Conservation (phyloP, 1,284 basidiomycete species). For the Phlebopus sp. region DNA sequence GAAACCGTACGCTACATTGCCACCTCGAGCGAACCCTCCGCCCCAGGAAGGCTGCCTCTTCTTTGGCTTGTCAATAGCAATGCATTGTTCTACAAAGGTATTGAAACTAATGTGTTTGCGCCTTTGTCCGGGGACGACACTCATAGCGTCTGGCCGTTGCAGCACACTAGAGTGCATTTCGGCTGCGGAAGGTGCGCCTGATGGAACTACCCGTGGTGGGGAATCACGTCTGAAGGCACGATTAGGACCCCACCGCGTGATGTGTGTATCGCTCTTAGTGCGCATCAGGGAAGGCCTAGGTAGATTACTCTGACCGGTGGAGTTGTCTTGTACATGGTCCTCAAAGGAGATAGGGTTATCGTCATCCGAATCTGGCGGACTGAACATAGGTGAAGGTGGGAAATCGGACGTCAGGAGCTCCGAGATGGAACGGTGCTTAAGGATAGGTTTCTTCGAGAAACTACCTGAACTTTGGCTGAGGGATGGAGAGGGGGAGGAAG, state of each 20-base stretch:
- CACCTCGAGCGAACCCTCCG: background rate
- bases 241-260: slow-evolving; percentile 52
- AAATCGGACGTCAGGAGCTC: slow-evolving; percentile 78
- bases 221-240: slow-evolving; percentile 60
- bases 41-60: slow-evolving; percentile 15
- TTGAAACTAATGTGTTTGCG: slow-evolving; percentile 95
- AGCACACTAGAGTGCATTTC: slow-evolving; percentile 15
- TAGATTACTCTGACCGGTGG: slow-evolving; percentile 15
- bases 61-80: slow-evolving; percentile 82
- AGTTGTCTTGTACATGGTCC: slow-evolving; percentile 4
- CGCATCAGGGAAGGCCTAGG: slow-evolving; percentile 63
- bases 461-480: slow-evolving; percentile 34
- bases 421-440: slow-evolving; percentile 93
- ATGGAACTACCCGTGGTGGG: slow-evolving; percentile 56
- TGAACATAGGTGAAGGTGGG: slow-evolving; percentile 59
- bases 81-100: slow-evolving; percentile 96
- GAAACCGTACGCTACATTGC: slow-evolving; percentile 24
- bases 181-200: slow-evolving; percentile 14
- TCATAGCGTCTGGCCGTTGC: slow-evolving; percentile 22
- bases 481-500: slow-evolving; percentile 32
- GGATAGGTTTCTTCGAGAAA: slow-evolving; percentile 77
- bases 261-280: slow-evolving; percentile 83
- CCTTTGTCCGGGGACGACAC: slow-evolving; percentile 40
- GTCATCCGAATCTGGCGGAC: slow-evolving; percentile 39
- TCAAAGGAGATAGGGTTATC: slow-evolving; percentile 24